Evolutionary conservation across 768 basidiomycete species (phyloP).

Genomic region (Hypsizygus marmoreus): DNA sequence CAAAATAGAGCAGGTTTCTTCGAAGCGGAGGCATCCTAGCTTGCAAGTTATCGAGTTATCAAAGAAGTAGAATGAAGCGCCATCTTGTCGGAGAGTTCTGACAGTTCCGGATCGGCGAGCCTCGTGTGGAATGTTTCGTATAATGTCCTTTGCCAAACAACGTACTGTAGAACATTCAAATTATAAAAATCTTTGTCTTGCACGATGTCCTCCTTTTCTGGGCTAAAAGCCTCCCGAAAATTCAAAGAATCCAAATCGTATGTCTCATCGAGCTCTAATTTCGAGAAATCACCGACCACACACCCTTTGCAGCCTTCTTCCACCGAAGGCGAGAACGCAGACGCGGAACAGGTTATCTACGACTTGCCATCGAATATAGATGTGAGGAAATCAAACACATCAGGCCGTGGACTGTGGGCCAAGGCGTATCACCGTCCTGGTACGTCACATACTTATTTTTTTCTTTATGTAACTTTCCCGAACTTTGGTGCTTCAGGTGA

Average conservation of each 20-base stretch:
- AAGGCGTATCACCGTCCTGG: slow-evolving; percentile 37
- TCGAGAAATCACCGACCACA: slow-evolving; percentile 21
- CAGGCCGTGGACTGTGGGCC: slow-evolving; percentile 51
- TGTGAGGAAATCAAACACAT: slow-evolving; percentile 32
- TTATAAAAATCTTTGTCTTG: neutral
- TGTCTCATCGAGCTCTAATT: slow-evolving; percentile 25
- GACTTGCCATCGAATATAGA: slow-evolving; percentile 43
- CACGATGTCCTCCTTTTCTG: slow-evolving; percentile 29
- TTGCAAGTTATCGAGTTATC: too few relatives aligned
- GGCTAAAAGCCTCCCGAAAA: slow-evolving; percentile 30
- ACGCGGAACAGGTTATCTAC: slow-evolving; percentile 7
- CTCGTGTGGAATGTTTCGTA: too few relatives aligned
- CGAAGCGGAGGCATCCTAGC: slow-evolving; percentile 10
- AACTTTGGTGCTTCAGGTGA: slow-evolving; percentile 46
- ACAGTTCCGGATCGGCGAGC: too few relatives aligned
- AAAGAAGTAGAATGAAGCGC: too few relatives aligned
- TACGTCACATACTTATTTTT: slow-evolving; percentile 16
- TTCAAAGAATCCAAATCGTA: slow-evolving; percentile 34
- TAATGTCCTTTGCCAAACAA: too few relatives aligned
- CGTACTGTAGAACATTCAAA: too few relatives aligned
- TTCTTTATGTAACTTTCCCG: neutral
- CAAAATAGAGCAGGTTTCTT: slow-evolving; percentile 6
- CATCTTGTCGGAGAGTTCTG: too few relatives aligned
- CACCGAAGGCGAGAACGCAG: slow-evolving; percentile 19
- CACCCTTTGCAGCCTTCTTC: slow-evolving; percentile 24